Evolutionary conservation across 345 rosid genomes (phyloP).

Genomic region (Orychophragmus violaceus): DNA sequence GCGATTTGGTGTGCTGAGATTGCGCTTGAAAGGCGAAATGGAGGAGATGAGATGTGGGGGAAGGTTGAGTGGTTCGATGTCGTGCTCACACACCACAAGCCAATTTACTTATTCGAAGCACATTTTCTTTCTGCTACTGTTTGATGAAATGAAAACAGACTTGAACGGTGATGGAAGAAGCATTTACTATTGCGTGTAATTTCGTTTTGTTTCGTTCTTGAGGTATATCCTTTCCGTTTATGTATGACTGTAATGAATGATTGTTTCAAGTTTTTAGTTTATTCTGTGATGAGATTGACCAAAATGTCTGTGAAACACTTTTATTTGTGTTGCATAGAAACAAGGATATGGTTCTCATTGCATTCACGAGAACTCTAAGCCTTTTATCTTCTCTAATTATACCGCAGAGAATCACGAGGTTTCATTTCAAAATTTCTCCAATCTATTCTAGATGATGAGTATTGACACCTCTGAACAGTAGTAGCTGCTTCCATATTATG

Average conservation of each 20-base stretch:
- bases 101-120: neutral
- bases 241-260: neutral
- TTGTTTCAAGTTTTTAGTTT: neutral
- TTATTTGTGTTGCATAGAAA: neutral
- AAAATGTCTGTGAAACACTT: neutral
- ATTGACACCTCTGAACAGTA: conserved; percentile 33
- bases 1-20: neutral
- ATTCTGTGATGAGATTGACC: too few relatives aligned
- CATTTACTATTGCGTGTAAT: neutral
- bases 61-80: neutral
- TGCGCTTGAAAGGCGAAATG: neutral
- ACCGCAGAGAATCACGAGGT: conserved; percentile 27
- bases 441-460: conserved; percentile 36
- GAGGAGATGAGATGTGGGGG: neutral
- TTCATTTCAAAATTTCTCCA: conserved; percentile 29
- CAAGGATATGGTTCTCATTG: neutral
- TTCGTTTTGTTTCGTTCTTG: neutral
- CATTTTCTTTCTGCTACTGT: neutral
- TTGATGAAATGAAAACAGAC: neutral
- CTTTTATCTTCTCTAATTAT: conserved; percentile 31
- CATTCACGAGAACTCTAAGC: conserved; percentile 21
- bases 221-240: neutral
- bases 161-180: neutral
- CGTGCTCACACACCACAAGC: neutral
- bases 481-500: conserved; percentile 53